Conservation (phyloP, 1,284 basidiomycete genomes). For the Exobasidium rhododendri region DNA sequence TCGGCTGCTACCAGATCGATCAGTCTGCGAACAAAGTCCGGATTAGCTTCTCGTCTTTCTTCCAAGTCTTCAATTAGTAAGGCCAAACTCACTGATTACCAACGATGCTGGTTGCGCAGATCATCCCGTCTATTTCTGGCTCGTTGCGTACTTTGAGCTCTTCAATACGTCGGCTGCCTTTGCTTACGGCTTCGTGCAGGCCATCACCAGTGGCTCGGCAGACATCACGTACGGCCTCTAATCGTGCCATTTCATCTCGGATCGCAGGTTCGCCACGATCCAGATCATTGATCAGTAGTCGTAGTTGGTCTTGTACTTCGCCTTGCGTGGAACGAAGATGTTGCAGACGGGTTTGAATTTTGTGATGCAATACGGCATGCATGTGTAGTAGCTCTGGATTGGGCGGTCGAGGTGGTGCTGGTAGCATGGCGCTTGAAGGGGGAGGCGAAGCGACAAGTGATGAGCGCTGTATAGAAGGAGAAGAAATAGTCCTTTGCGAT, state of each 20-base stretch:
- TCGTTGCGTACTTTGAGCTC: conserved; percentile 56
- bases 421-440: conserved; percentile 42
- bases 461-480: background rate
- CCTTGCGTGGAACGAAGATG: conserved; percentile 67
- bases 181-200: conserved; percentile 64
- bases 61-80: conserved; percentile 62
- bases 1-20: conserved; percentile 96
- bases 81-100: conserved; percentile 34
- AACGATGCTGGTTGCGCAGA: conserved; percentile 45
- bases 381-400: conserved; percentile 72
- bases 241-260: conserved; percentile 87
- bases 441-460: background rate
- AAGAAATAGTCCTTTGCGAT: background rate
- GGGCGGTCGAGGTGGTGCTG: conserved; percentile 77
- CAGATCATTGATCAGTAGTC: conserved; percentile 76
- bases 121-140: conserved; percentile 37
- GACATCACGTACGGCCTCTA: conserved; percentile 89
- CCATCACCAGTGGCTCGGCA: conserved; percentile 74
- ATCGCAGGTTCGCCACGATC: conserved; percentile 86
- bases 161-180: conserved; percentile 67
- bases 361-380: conserved; percentile 75
- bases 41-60: background rate
- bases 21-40: conserved; percentile 62
- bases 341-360: conserved; percentile 68
- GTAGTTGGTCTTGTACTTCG: conserved; percentile 67